Evolutionary conservation across 441 rosid species (phyloP), one percentile per base, ranked within the genome.

Genomic region (Populus trichocarpa): DNA sequence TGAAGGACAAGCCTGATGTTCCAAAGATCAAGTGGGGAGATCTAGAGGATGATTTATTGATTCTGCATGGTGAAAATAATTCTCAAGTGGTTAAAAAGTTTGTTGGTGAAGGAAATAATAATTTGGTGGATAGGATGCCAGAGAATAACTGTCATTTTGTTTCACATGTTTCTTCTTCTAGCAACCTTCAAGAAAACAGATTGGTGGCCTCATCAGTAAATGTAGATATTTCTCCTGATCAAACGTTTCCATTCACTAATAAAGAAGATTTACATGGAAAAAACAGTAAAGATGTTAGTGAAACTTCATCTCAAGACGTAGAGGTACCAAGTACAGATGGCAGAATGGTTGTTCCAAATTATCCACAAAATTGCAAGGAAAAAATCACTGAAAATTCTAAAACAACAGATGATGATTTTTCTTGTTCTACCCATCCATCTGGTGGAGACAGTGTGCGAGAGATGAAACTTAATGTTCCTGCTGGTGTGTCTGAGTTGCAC

Each of bases 21-120:
- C 89, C 84, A 35, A 91, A 86, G 78, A 83, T 91, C 73, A 91
- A 82, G 85, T 88, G 92, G 92, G 93, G 92, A 70, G 90, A 83
- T 86, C 82, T 89, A 71, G 91, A 88, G 81, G 89, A 85, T 71
- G 88, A 88, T 81, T 78, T 82, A 84, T 71, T 87, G 73, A 76
- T 81, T 59, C 73, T 25, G 20, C 80, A 73, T 81, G 70, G 72
- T 77, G 89, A 79, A 76, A 86, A 76, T 42, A 83, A 53, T 64
- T 68, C 72, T 73, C 81, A 77, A 76, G 69, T 73, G 77, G 90
- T 74, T 80, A 78, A 82, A 73, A 86, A 73, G 83, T 84, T 81
- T 53, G 84, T 80, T 65, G 81, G 82, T 78, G 78, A 81, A 46
- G 80, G 80, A 72, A 73, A 81, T 20, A 81, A 75, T 72, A 81